Base-by-base conservation (phyloP, 2,329 filamentous ascomycete species). In the Beauveria caledonica region DNA sequence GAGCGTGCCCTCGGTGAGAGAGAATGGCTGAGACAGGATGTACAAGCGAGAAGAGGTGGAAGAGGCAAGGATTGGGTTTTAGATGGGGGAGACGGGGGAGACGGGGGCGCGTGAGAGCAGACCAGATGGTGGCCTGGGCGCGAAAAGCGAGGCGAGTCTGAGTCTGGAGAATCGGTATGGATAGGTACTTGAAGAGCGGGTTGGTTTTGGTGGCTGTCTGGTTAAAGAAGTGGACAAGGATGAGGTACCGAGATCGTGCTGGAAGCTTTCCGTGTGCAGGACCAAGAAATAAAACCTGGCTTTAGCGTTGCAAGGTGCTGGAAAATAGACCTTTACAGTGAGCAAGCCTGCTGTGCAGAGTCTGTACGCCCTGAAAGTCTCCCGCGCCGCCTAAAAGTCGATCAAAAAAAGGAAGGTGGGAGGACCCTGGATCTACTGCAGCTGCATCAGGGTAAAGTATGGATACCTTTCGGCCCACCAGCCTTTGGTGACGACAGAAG, bases 21-120 rank as follows among this genome's bases (percentile, higher is more conserved):
- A 59, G 56, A 58, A 59, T 44, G 48, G 56, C 29, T 15, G 39
- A 59, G n/a, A 48, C 15, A 19, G 48, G 56, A 59, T 59, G 56
- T 59, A 36, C 48, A 59, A 52, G 56, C 56, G 48, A 59, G 25
- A 44, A 19, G 25, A 44, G 33, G 17, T 19, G 23, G 44, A 36
- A 51, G 46, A 48, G 45, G 48, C 48, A 45, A 59, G 48, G 48
- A 59, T 45, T 27, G 48, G 46, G 13, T 44, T 58, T 58, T 44
- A 36, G 46, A 50, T 33, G 56, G 46, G 21, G 56, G 55, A n/a
- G n/a, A n/a, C 42, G 39, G 33, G 46, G 23, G 15, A 36, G 51
- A 42, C 29, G 33, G 50, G 50, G 50, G 50, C 33, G 29, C 50
- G 51, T 13, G 23, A 44, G 49, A 51, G 49, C 15, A 40, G 53